Base-by-base conservation (phyloP, 2,329 filamentous ascomycete genomes). In the Pseudofabraea citricarpa region DNA sequence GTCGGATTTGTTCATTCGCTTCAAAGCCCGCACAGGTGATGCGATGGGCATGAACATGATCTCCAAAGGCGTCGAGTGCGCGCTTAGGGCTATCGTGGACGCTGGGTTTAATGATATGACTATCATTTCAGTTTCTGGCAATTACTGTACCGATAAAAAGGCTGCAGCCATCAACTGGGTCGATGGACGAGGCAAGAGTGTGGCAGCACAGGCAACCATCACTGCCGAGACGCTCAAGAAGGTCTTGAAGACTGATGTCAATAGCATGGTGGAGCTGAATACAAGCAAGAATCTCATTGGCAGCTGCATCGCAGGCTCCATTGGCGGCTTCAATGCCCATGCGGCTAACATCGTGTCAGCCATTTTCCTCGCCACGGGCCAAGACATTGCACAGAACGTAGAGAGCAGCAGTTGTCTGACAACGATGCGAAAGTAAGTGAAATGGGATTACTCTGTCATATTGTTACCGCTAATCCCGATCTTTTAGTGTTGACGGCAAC, bases 1-100 rank as follows among this genome's bases (percentile, higher is more conserved):
- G 33, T 97, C 90, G 7, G 90, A 96, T 64, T 79, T 98, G 29
- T 98, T 94, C 64, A 90, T 97, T 51, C 87, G 93, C 21, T 98
- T 98, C 81, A 95, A 95, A 77, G 95, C 93, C 1, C 96, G 90
- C 1, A 98, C 93, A 6, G 93, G 93, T 57, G 93, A 98, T 62
- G 93, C 93, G 47, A 98, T 98, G 93, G 93, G 93, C 51, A 98
- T 98, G 93, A 98, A 98, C 76, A 98, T 98, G 93, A 98, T 98
- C 51, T 96, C 90, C 54, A 98, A 98, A 75, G 93, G 93, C 62
- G 91, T 96, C 31, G 93, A 98, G 70, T 85, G 95, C 63, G 90
- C 93, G 4, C 78, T 98, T 10, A 77, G 77, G 42, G 79, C 96
- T 56, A 98, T 98, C 93, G 73, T 79, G 10, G 85, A 72, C 27